Conservation (phyloP, 805 yeast species). For the Spathaspora passalidarum region DNA sequence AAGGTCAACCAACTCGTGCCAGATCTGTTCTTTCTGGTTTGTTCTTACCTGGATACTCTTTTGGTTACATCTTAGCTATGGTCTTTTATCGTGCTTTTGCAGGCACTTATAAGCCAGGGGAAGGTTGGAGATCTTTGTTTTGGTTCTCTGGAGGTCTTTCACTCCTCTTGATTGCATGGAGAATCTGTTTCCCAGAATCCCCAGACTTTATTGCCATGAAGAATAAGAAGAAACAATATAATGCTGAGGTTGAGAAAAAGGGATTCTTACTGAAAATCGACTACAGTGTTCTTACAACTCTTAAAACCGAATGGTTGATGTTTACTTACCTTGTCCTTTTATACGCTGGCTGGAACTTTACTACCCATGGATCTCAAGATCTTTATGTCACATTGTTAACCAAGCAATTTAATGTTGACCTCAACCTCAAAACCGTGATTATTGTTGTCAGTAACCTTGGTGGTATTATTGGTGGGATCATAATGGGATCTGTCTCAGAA, state of each 20-base stretch:
- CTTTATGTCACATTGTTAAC: conserved; percentile 39
- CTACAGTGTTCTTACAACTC: conserved; percentile 2
- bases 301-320: conserved; percentile 56
- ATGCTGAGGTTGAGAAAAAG: conserved; percentile 28
- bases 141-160: conserved; percentile 65
- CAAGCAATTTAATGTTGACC: conserved; percentile 28
- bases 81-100: conserved; percentile 63
- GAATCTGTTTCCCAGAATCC: conserved; percentile 38
- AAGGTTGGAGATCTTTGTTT: conserved; percentile 62
- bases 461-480: conserved; percentile 37
- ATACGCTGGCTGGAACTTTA: conserved; percentile 41
- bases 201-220: conserved; percentile 37
- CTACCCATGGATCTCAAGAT: conserved; percentile 42
- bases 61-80: conserved; percentile 64
- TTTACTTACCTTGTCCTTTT: conserved; percentile 52
- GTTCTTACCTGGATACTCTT: conserved; percentile 78
- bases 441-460: conserved; percentile 39
- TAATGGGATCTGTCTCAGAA: conserved; percentile 44
- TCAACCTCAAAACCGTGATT: conserved; percentile 34
- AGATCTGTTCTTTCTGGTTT: conserved; percentile 62
- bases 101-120: conserved; percentile 36
- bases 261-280: conserved; percentile 2
- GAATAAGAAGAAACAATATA: conserved; percentile 11
- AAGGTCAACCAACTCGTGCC: conserved; percentile 50
- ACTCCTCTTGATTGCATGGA: conserved; percentile 30